Base-by-base conservation (phyloP, 805 yeast genomes). In the Teunomyces tritomae region DNA sequence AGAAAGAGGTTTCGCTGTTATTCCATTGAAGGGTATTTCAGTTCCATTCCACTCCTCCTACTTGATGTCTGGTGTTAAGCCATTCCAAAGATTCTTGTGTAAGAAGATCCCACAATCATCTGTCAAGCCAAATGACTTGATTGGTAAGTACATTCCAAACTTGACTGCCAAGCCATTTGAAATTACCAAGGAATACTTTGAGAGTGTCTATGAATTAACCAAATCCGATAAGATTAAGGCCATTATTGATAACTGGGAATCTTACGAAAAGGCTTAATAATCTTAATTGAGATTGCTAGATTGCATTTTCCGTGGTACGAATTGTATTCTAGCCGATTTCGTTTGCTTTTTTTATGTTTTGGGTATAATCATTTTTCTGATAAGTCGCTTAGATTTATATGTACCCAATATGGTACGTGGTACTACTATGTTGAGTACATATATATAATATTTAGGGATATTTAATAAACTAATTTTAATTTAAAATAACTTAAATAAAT, bases 1-100 rank as follows among this genome's bases (percentile, higher is more conserved):
- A 64, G 95, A 94, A 76, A 87, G 99, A 77, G 99, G 99, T 24
- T 92, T 89, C 61, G 98, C 99, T 36, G 92, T 94, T 62, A 94
- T 94, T 61, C 99, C 99, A 68, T 82, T 94, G 71, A 90, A 87
- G 79, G 99, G 99, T 61, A 94, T 94, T 57, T 89, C 97, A n/a
- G 99, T 94, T 67, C 99, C 99, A 54, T 94, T 94, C 97, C 99
- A 94, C 76, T 90, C 97, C 27, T 85, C 96, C n/a, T 94, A 95
- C 77, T 80, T 94, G 76, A 87, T 92, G 80, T 88, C 94, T 49
- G 99, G 99, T 74, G 99, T 94, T 51, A 92, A 91, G 74, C 99
- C 99, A 62, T 94, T 94, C 89, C 91, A 92, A 80, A 88, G 90
- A 75, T 94, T 94, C 85, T 80, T 94, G 77, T 84, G 85, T 68